Evolutionary conservation across 176 grass and related monocot genomes (phyloP), one percentile per base, ranked within the genome.

Genomic region (Cymbopogon citratus): DNA sequence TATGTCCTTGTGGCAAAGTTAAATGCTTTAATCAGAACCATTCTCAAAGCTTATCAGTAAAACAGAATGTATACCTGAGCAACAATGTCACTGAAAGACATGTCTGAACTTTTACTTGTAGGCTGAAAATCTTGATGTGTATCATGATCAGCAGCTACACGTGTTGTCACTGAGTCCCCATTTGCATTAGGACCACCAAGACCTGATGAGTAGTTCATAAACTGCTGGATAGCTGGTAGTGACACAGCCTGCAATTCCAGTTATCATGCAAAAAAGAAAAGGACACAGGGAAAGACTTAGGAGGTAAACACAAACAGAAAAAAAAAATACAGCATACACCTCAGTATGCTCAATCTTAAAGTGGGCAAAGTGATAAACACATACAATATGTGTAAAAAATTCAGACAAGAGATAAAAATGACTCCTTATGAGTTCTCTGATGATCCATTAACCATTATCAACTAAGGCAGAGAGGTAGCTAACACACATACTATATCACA

Each of bases 61-160:
- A 49, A 34, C 23, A 70, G 11, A 46, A 69, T 69, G 52, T 11
- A 73, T 83, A 94, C 92, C 84, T 74, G 78, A 69, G 80, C 59
- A 38, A 91, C 82, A 8, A 85, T 76, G 72, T 91, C 85, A 63
- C 77, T 41, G 39, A 87, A 82, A 40, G 87, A 85, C 75, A 90
- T 51, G 27, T 69, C 78, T 26, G 75, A 82, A 73, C 74, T 79
- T 90, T 94, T 94, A 75, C 79, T 94, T 73, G 87, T 85, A 65
- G 85, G 92, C 74, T 87, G 87, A 74, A 94, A 94, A 63, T 94
- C 92, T 83, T 90, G 81, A 80, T 94, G 92, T 8, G 92, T 91
- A 87, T 91, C 85, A 49, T 82, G 34, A 83, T 94, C 92, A 66
- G 76, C 89, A 67, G 86, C 68, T 72, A 94, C 79, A 29, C 73